phyloP scores from a whole-genome alignment of 192 early-diverging fungal species.

The Backusella westeae region DNA sequence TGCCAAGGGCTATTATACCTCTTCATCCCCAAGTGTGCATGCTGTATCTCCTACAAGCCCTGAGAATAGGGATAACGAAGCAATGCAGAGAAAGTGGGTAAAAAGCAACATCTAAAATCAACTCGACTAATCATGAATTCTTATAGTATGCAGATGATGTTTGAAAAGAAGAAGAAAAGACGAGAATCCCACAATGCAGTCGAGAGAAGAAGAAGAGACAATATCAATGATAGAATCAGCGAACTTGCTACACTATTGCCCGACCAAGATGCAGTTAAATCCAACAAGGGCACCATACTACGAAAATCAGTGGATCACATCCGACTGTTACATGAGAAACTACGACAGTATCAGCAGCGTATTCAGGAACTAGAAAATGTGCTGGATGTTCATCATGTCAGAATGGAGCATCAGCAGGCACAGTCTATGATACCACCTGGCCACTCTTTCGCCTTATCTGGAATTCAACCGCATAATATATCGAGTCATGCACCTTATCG shows the following conservation, averaged over 20 bases:
- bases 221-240: conserved; percentile 97
- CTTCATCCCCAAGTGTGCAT: not conserved
- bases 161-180: conserved; percentile 89
- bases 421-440: conserved; percentile 10
- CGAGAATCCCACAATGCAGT: conserved; percentile 98
- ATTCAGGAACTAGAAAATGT: conserved; percentile 34
- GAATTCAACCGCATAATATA: conserved; percentile 15
- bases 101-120: not conserved
- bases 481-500: conserved; percentile 12
- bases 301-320: conserved; percentile 93
- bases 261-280: conserved; percentile 74
- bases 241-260: conserved; percentile 86
- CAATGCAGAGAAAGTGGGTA: conserved; percentile 25
- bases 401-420: conserved; percentile 1
- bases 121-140: not conserved
- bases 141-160: conserved; percentile 32
- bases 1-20: not conserved
- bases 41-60: conserved; percentile 22
- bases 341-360: conserved; percentile 27
- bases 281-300: conserved; percentile 94
- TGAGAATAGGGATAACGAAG: conserved; percentile 12
- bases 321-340: conserved; percentile 24
- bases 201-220: conserved; percentile 91
- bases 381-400: conserved; percentile 20
- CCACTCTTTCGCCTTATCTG: conserved; percentile 23